A percentile compares a stretch with the other conserved stretches of the same genome.
Conservation (phyloP, 257 asterid genomes). For the Solanum pennellii region DNA sequence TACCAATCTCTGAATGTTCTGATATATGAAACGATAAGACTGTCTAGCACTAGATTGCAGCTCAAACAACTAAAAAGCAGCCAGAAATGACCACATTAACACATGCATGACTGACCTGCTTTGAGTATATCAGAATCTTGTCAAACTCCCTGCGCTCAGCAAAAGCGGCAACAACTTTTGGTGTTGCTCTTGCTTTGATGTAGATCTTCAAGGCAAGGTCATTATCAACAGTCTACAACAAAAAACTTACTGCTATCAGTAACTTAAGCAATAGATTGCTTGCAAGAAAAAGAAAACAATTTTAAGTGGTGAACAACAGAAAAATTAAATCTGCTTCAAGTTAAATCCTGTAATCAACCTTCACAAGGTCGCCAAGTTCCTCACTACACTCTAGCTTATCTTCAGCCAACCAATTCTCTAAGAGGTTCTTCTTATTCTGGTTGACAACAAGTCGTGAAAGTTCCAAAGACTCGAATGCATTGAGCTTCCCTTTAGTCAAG, state of each 20-base stretch:
- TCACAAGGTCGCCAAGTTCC: constrained; percentile 99
- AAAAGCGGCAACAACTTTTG: constrained; percentile 98
- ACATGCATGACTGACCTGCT: constrained; percentile 51
- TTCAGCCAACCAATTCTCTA: constrained; percentile 99
- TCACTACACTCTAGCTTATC: constrained; percentile 98
- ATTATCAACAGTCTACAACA: constrained; percentile 86
- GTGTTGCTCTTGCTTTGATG: constrained; percentile 99
- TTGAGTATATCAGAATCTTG: constrained; percentile 92
- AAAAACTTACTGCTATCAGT: background rate
- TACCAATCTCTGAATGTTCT: background rate
- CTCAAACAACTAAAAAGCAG: background rate
- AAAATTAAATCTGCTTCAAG: background rate
- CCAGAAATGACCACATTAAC: background rate
- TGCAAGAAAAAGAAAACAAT: background rate
- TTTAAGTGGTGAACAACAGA: background rate
- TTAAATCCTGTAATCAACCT: constrained; percentile 35
- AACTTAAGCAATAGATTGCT: background rate
- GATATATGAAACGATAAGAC: background rate
- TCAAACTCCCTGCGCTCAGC: constrained; percentile 99
- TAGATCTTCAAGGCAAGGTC: constrained; percentile 97
- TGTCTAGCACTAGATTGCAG: background rate
- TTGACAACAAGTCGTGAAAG: constrained; percentile 94
- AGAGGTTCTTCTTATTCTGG: constrained; percentile 90
- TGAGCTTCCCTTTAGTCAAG: constrained; percentile 90
- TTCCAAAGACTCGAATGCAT: constrained; percentile 94